phyloP scores from a whole-genome alignment of 208 protist species.

The Leishmania lainsoni region DNA sequence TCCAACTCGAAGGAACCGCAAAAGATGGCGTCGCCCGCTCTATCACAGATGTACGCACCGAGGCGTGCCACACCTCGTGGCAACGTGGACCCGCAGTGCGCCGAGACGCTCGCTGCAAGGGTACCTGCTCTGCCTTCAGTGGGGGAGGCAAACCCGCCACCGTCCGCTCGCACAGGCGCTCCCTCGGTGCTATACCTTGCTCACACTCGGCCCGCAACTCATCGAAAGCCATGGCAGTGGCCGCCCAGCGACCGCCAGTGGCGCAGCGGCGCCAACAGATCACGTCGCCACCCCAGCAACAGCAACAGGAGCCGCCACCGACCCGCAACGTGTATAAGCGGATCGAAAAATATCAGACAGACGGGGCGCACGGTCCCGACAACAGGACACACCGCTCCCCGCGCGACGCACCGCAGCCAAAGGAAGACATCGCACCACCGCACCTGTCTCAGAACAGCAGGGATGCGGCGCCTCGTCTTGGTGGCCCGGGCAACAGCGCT shows the following conservation, averaged over 20 bases:
- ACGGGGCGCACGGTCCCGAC: not conserved
- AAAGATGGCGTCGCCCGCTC: constrained; percentile 5
- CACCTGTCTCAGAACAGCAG: not conserved
- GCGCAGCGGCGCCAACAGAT: not conserved
- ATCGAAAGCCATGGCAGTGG: constrained; percentile 16
- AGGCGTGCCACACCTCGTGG: not conserved
- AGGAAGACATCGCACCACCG: not conserved
- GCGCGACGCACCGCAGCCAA: not conserved
- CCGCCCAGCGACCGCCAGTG: not conserved
- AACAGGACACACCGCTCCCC: constrained; percentile 3
- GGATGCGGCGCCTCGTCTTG: not conserved
- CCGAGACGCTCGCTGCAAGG: not conserved
- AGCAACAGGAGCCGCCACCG: not conserved
- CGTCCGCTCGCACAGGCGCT: not conserved
- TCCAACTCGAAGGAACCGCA: constrained; percentile 2
- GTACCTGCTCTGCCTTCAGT: not conserved
- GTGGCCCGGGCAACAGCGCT: not conserved
- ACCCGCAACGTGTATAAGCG: constrained; percentile 9
- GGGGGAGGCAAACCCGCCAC: not conserved
- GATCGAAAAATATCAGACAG: constrained; percentile 1
- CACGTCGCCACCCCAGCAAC: not conserved
- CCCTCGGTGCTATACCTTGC: constrained; percentile 20
- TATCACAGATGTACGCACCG: not conserved
- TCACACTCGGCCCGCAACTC: constrained; percentile 23
- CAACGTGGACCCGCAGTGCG: constrained; percentile 9